A percentile compares a stretch with the other conserved stretches of the same genome.
These are phyloP conservation scores for Pseudotulostoma volvatum DNA, from an alignment of 495 filamentous ascomycete species.

Conservation along the genomic window DNA sequence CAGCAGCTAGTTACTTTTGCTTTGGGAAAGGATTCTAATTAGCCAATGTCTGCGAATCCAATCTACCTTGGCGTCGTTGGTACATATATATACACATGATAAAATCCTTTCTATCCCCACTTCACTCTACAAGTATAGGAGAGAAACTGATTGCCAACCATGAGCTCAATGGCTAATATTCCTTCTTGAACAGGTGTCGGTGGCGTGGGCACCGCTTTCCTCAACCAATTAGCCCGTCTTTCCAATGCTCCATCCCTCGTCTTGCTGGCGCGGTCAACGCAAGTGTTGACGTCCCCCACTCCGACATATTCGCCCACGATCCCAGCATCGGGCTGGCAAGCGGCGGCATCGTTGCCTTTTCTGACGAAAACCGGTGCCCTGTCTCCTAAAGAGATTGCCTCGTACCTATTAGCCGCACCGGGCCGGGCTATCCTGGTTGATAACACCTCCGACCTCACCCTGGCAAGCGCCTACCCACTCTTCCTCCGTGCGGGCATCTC, in stretches of 20 bases:
- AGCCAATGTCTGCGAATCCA: constrained; percentile 27
- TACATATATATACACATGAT: constrained; percentile 7
- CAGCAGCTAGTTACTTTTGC: no score
- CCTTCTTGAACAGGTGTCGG: constrained; percentile 82
- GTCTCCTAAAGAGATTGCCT: constrained; percentile 46
- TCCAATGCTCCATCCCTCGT: constrained; percentile 51
- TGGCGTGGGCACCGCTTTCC: constrained; percentile 83
- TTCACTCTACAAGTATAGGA: neutral
- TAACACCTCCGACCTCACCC: constrained; percentile 73
- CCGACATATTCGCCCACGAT: constrained; percentile 33
- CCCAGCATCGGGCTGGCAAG: constrained; percentile 33
- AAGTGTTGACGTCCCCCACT: constrained; percentile 45
- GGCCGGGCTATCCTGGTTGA: constrained; percentile 69
- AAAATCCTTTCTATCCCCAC: neutral
- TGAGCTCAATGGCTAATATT: no score
- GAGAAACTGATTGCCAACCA: no score
- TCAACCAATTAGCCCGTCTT: constrained; percentile 56
- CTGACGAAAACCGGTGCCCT: constrained; percentile 35
- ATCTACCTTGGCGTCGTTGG: constrained; percentile 34
- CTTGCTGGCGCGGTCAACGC: constrained; percentile 66
- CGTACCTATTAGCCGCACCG: constrained; percentile 53
- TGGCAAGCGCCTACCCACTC: constrained; percentile 63
- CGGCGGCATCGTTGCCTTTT: constrained; percentile 37
- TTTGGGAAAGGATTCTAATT: no score
- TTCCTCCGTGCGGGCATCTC: constrained; percentile 67